Base-by-base conservation (phyloP, 768 basidiomycete species). In the Mycena indigotica region DNA sequence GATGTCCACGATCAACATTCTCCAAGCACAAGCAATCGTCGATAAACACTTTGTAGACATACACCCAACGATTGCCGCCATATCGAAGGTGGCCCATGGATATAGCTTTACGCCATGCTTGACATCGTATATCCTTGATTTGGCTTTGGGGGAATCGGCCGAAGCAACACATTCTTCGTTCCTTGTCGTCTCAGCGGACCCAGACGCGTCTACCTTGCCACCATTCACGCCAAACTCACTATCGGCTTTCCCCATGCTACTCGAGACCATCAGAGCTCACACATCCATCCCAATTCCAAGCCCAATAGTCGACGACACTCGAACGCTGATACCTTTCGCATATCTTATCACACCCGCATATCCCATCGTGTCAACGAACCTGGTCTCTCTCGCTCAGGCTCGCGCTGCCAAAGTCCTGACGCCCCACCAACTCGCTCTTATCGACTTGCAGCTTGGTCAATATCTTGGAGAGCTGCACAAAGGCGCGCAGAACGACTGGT, bases 401-500 rank as follows among this genome's bases (percentile, higher is more conserved):
- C 76, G 75, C 65, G 65, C 65, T 28, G 59, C 68, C 28, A 66
- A 70, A 52, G 60, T 72, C 26, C 73, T 76, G 26, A 74, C 75
- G 2, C 69, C 72, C 3, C 62, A 73, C 21, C 77, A 84, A 41
- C 68, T 67, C 3, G 65, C 78, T 3, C 70, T 77, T 19, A 65
- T 90, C 55, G 85, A 90, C 56, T 75, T 87, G n/a, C 74, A 79
- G 52, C 72, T 89, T 2, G 90, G 89, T 5, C 69, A 76, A 29
- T 76, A 82, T 64, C 78, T 91, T 32, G 82, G 81, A 5, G 77
- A 84, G 55, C 73, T 89, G n/a, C 89, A 91, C 65, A 76, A 70
- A 12, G 72, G 73, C 23, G 77, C 88, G n/a, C 85, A 87, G 66
- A 89, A 88, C 72, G 87, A 91, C 65, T 90, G 84, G 84, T 91